Conservation (phyloP, 768 basidiomycete genomes). For the Auriculariales sp. region DNA sequence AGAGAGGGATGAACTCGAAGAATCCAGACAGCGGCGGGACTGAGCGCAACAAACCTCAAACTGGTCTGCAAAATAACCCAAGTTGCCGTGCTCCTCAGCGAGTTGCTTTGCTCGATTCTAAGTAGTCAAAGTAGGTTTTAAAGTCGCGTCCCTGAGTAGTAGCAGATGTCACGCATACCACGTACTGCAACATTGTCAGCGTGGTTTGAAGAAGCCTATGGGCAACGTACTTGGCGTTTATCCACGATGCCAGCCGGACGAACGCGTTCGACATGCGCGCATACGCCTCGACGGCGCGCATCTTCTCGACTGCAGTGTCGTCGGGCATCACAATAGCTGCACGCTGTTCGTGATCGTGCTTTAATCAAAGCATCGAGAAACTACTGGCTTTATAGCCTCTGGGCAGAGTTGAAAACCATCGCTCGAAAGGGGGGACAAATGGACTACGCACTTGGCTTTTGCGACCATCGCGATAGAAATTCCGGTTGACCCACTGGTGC, state of each 20-base stretch:
- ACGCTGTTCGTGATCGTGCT: neutral
- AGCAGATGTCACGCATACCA: slow-evolving; percentile 27
- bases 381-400: slow-evolving; percentile 84
- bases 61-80: slow-evolving; percentile 92
- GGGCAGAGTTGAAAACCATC: neutral
- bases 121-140: no score
- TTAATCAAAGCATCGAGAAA: neutral
- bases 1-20: no score
- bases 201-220: slow-evolving; percentile 7
- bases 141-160: no score
- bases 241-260: slow-evolving; percentile 94
- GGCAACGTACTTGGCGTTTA: slow-evolving; percentile 64
- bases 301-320: slow-evolving; percentile 84
- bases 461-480: slow-evolving; percentile 94
- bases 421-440: neutral
- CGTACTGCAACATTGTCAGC: slow-evolving; percentile 30
- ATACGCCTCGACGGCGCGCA: slow-evolving; percentile 64
- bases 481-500: slow-evolving; percentile 90
- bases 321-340: slow-evolving; percentile 83
- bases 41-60: slow-evolving; percentile 45
- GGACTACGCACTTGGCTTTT: slow-evolving; percentile 48
- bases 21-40: neutral
- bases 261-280: slow-evolving; percentile 80
- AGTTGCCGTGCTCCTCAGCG: slow-evolving; percentile 62
- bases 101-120: slow-evolving; percentile 80